Evolutionary conservation across 208 protist genomes (phyloP), one percentile per base, ranked within the genome.

Genomic region (Chromosphaera perkinsii): DNA sequence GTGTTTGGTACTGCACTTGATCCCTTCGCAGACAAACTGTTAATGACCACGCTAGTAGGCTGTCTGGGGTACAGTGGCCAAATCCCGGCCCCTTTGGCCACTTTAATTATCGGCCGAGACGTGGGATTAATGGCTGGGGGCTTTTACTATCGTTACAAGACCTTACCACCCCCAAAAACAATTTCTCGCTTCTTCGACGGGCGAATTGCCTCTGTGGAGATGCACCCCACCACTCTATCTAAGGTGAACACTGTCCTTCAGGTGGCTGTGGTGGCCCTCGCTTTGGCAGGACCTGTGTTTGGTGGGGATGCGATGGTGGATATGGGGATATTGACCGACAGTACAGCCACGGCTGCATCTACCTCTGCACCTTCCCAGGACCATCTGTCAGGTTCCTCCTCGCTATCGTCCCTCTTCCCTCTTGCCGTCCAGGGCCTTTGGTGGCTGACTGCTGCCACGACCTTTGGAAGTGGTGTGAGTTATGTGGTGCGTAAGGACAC

Each of bases 211-310:
- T n/a, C 54, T 27, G 40, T 32, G 0, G 54, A 60, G 29, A 42
- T 60, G 12, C 54, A 42, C 32, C 54, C 54, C 7, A 60, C 54
- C 17, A 60, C 27, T 12, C 26, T 60, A 17, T 17, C 27, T 32
- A 60, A 60, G 54, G 54, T 60, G 32, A 60, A 60, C 1, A 60
- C 54, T n/a, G 14, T 12, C 32, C 54, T 60, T 20, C 54, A 60
- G 29, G 27, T 60, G 54, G 17, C 20, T 31, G 10, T 60, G 0
- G 20, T 60, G n/a, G n/a, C n/a, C n/a, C n/a, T n/a, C n/a, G n/a
- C n/a, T n/a, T n/a, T n/a, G n/a, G n/a, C n/a, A n/a, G n/a, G n/a
- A n/a, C n/a, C n/a, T n/a, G n/a, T n/a, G n/a, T n/a, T n/a, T n/a
- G n/a, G n/a, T n/a, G n/a, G n/a, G n/a, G n/a, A n/a, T n/a, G n/a